Base-by-base conservation (phyloP, 2,329 filamentous ascomycete species). In the Elsinoe necatrix region DNA sequence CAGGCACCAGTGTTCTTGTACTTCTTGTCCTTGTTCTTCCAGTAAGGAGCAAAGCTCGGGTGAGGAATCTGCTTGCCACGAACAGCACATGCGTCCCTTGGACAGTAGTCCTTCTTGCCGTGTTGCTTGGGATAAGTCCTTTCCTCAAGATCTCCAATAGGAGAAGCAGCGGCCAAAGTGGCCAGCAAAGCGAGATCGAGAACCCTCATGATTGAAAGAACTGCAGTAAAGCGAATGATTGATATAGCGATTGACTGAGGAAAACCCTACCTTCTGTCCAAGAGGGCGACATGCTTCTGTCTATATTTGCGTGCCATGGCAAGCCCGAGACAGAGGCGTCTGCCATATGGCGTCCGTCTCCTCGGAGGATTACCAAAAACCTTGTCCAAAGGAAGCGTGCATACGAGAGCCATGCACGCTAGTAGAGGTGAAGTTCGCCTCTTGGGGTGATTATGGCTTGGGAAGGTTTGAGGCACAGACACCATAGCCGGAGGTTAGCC, bases 21-120 rank as follows among this genome's bases (percentile, higher is more conserved):
- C 48, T 52, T 52, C 29, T 37, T 35, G 48, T 39, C 21, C 48
- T 52, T 52, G 48, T 31, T 52, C 48, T 52, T 52, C 48, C 48
- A 52, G 48, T 52, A 52, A 29, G 48, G 48, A 18, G 48, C 48
- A 23, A 52, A 52, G 29, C 48, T 39, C 31, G 23, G 21, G 48
- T 35, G 34, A 39, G 48, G 31, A 9, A 52, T 52, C 31, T 52
- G 48, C 31, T 52, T 52, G 29, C 48, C 48, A 35, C 48, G 48
- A 35, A 52, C 48, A 25, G 48, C 48, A 37, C 48, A 52, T 7
- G 48, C 25, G 31, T 12, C n/a, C 11, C 21, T 35, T 21, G 48
- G 48, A 12, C 48, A 52, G 29, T 35, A 39, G 31, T 52, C 48
- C 31, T 52, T 52, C 34, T 37, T 18, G 20, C 31, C 31, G 20